phyloP scores from a whole-genome alignment of 371 early-diverging fungal genomes.

The Coemansia sp. region DNA sequence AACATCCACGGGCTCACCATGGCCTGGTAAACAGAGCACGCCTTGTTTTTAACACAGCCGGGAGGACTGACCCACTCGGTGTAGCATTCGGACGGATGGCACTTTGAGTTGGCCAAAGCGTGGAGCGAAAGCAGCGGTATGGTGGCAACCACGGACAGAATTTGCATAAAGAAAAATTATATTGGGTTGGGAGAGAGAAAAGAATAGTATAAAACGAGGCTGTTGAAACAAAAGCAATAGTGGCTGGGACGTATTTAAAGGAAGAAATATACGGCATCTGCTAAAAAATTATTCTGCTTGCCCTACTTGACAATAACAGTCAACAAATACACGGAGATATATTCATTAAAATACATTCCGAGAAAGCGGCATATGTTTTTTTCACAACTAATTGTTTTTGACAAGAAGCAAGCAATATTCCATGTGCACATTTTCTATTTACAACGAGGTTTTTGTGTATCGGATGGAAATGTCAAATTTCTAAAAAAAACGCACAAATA shows the following conservation, averaged over 20 bases:
- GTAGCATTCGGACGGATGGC: constrained; percentile 29
- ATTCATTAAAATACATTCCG: neutral
- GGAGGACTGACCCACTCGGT: constrained; percentile 13
- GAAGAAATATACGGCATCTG: too few species aligned
- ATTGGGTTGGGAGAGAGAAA: too few species aligned
- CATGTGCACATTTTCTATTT: neutral
- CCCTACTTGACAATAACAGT: neutral
- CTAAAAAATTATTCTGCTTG: too few species aligned
- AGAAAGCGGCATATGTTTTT: neutral
- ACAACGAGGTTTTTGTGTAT: neutral
- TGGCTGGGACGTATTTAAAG: too few species aligned
- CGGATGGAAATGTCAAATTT: neutral
- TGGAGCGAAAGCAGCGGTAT: constrained; percentile 7
- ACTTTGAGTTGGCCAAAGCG: constrained; percentile 20
- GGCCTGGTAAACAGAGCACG: constrained; percentile 18
- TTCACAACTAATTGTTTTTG: neutral
- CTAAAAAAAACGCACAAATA: neutral
- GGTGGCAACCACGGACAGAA: neutral
- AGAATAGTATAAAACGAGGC: too few species aligned
- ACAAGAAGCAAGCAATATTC: neutral
- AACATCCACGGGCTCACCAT: constrained; percentile 40
- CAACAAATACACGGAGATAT: neutral
- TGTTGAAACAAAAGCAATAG: too few species aligned
- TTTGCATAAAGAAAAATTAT: constrained; percentile 6
- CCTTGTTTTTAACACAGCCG: constrained; percentile 12